phyloP scores from a whole-genome alignment of 352 stramenopile species.

The Globisporangium apiculatum region DNA sequence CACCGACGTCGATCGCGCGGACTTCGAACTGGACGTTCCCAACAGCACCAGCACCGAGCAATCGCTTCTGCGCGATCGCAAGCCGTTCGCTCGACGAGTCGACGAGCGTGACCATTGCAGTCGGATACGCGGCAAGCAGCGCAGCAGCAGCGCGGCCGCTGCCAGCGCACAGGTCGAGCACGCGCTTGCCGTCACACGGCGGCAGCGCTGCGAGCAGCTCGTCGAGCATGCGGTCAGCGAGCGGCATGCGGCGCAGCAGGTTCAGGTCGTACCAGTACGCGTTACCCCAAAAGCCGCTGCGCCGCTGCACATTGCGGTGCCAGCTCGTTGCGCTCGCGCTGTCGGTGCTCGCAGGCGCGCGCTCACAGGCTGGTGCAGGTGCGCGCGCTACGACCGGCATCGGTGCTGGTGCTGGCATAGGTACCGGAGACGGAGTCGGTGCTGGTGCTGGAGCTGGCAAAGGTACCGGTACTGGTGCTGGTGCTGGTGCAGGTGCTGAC shows the following conservation, averaged over 20 bases:
- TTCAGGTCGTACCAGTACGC: slow-evolving; percentile 77
- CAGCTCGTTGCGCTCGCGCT: slow-evolving; percentile 21
- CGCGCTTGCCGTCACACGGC: slow-evolving; percentile 43
- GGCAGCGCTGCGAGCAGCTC: slow-evolving; percentile 57
- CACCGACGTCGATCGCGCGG: slow-evolving; percentile 6
- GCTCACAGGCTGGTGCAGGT: no score
- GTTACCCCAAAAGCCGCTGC: slow-evolving; percentile 68
- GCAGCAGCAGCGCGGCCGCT: slow-evolving; percentile 49
- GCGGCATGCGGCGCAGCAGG: slow-evolving; percentile 43
- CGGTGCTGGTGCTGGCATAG: background rate
- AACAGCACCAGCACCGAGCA: slow-evolving; percentile 12
- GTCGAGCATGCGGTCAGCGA: slow-evolving; percentile 50
- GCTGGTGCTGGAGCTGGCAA: background rate
- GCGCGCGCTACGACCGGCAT: no score
- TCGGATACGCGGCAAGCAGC: slow-evolving; percentile 56
- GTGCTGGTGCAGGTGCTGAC: background rate
- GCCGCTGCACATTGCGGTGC: slow-evolving; percentile 50
- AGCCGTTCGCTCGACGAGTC: slow-evolving; percentile 52
- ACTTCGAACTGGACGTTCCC: slow-evolving; percentile 21
- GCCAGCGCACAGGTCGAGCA: slow-evolving; percentile 64
- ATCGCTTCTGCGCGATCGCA: slow-evolving; percentile 34
- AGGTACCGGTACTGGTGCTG: background rate
- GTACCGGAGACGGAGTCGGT: no score
- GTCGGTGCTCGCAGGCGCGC: no score
- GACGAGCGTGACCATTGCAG: slow-evolving; percentile 39